These are phyloP conservation scores for Phytophthora syringae DNA, from an alignment of 352 stramenopile genomes.

Conservation along the genomic window DNA sequence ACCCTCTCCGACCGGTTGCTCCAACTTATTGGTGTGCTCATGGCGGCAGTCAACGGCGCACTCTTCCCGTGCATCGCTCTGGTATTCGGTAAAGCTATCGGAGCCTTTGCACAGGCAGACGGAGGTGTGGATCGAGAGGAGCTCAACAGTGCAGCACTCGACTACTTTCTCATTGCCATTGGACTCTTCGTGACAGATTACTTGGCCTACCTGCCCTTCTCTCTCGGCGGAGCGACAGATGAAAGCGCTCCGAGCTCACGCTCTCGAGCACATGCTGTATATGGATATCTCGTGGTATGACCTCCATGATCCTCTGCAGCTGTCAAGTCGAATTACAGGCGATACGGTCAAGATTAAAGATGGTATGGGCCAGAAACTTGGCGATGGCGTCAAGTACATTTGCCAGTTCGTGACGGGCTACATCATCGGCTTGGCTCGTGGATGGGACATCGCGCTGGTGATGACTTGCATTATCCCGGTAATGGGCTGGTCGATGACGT, in stretches of 20 bases:
- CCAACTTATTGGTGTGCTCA: conserved; percentile 10
- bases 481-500: conserved; percentile 12
- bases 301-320: conserved; percentile 11
- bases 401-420: conserved; percentile 24
- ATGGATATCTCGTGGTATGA: conserved; percentile 33
- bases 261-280: conserved; percentile 27
- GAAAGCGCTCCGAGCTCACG: conserved; percentile 12
- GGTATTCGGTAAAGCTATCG: conserved; percentile 47
- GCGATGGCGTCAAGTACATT: conserved; percentile 30
- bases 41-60: conserved; percentile 33
- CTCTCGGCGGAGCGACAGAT: conserved; percentile 28
- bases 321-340: conserved; percentile 20
- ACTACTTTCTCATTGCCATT: conserved; percentile 21
- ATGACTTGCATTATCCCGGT: conserved; percentile 32
- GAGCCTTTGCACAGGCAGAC: conserved; percentile 6
- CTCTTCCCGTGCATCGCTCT: conserved; percentile 31
- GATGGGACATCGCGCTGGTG: conserved; percentile 41
- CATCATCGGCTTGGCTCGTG: conserved; percentile 12
- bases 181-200: conserved; percentile 5
- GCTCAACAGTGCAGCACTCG: conserved; percentile 13
- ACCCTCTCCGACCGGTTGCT: neutral
- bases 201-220: conserved; percentile 14
- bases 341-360: conserved; percentile 40
- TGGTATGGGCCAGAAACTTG: conserved; percentile 46
- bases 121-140: conserved; percentile 19